Conservation (phyloP, 192 early-diverging fungal genomes). For the Backusella tuberculispora region DNA sequence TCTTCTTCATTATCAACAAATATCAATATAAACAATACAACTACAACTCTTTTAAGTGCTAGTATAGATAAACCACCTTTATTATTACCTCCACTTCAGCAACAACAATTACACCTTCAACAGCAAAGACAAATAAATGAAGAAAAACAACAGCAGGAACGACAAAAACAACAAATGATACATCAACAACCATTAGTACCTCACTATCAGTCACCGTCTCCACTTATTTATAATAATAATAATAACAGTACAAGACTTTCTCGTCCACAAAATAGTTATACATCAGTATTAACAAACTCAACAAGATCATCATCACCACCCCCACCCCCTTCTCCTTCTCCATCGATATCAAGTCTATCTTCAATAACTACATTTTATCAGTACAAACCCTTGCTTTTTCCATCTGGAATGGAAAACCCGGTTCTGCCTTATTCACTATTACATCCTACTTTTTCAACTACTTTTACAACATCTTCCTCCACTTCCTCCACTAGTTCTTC, state of each 20-base stretch:
- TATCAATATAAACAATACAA: neutral
- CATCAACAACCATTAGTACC: neutral
- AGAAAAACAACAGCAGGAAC: neutral
- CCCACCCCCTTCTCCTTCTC: neutral
- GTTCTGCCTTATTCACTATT: slow-evolving; percentile 25
- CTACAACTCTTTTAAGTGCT: no score
- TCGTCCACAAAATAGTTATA: neutral
- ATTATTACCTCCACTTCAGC: neutral
- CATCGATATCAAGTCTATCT: neutral
- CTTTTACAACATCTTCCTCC: neutral
- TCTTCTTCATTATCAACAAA: neutral
- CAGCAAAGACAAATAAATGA: neutral
- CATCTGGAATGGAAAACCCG: neutral
- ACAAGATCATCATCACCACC: neutral
- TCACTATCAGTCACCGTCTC: neutral
- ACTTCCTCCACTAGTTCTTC: neutral
- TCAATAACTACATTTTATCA: slow-evolving; percentile 25
- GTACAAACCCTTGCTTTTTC: slow-evolving; percentile 25
- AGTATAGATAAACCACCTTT: neutral
- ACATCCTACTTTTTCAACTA: slow-evolving; percentile 2
- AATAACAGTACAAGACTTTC: neutral
- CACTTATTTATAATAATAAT: neutral
- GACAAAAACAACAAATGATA: neutral
- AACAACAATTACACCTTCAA: neutral
- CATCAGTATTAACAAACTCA: neutral